These are phyloP conservation scores for Coemansia sp. DNA, from an alignment of 192 early-diverging fungal species.

Conservation along the genomic window DNA sequence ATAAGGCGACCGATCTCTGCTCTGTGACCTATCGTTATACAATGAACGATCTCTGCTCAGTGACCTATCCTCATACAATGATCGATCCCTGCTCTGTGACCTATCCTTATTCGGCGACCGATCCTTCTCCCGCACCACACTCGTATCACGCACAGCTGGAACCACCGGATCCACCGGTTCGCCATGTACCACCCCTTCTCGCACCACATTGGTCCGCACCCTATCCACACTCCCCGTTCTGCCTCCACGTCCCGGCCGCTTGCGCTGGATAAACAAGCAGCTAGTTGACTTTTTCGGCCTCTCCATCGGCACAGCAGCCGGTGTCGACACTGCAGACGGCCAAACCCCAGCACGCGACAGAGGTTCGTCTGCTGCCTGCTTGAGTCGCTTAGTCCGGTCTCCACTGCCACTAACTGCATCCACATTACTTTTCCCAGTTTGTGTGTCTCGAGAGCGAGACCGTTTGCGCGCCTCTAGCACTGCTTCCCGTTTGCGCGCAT, in stretches of 20 bases:
- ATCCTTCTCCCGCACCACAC: background rate
- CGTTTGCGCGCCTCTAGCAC: constrained; percentile 7
- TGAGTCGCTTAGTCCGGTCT: background rate
- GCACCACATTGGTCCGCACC: background rate
- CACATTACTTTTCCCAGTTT: background rate
- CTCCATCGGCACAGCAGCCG: background rate
- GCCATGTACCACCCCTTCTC: background rate
- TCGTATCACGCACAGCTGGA: background rate
- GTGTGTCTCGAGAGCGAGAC: background rate
- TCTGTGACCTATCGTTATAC: background rate
- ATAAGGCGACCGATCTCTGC: background rate
- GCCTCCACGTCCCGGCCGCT: constrained; percentile 11
- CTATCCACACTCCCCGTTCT: background rate
- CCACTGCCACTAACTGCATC: background rate
- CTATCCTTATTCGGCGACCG: background rate
- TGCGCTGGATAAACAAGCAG: constrained; percentile 42
- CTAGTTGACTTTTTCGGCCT: constrained; percentile 26
- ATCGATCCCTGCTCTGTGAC: background rate
- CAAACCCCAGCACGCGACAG: background rate
- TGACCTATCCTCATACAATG: background rate
- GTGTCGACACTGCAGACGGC: background rate
- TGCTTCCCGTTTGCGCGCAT: constrained; percentile 9
- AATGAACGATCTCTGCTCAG: background rate
- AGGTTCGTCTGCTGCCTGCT: background rate
- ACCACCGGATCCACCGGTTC: background rate